A percentile compares a stretch with the other conserved stretches of the same genome.
Conservation (phyloP, 768 basidiomycete species). For the Pisolithus orientalis region DNA sequence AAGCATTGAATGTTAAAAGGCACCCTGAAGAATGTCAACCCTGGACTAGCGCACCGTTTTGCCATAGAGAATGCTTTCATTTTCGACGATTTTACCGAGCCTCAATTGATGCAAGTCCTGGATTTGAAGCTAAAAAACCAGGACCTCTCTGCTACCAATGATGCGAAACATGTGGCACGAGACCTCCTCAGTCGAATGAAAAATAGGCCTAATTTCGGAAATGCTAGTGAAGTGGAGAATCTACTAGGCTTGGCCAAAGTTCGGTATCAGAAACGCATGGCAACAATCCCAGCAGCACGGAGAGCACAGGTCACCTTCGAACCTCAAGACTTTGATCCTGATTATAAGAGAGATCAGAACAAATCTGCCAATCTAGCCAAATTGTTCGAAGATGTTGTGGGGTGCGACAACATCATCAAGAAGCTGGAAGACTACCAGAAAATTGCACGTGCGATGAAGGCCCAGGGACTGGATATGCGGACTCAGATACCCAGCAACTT, state of each 20-base stretch:
- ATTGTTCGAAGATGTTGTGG: conserved; percentile 59
- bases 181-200: conserved; percentile 34
- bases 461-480: conserved; percentile 35
- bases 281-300: conserved; percentile 13
- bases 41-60: conserved; percentile 60
- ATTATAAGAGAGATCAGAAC: conserved; percentile 44
- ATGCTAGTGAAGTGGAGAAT: conserved; percentile 61
- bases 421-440: conserved; percentile 49
- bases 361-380: conserved; percentile 46
- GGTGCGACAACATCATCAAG: conserved; percentile 46
- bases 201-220: conserved; percentile 56
- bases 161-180: conserved; percentile 52
- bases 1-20: not conserved
- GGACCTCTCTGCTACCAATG: conserved; percentile 49
- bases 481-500: conserved; percentile 58
- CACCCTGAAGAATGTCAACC: conserved; percentile 54
- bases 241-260: conserved; percentile 45
- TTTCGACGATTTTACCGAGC: conserved; percentile 59
- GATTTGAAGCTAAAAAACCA: conserved; percentile 51
- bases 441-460: conserved; percentile 38
- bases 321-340: conserved; percentile 54
- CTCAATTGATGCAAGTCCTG: conserved; percentile 46
- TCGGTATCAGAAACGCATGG: conserved; percentile 37
- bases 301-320: conserved; percentile 28
- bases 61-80: conserved; percentile 61